Evolutionary conservation across 305 asterid genomes (phyloP).

Genomic region (Stenogyne calaminthoides): DNA sequence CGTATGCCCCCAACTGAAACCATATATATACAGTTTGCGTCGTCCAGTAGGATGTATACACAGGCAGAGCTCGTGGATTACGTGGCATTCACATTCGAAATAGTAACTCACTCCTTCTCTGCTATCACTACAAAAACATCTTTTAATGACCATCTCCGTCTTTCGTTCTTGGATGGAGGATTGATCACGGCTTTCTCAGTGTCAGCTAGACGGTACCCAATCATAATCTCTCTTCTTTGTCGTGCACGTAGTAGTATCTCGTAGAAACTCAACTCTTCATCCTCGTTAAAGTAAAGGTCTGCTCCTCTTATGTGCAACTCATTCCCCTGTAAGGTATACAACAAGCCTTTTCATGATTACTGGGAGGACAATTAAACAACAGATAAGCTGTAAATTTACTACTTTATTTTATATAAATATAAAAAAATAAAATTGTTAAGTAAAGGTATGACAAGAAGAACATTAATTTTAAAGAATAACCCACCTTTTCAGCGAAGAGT

Average conservation of each 20-base stretch:
- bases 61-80: background rate
- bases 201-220: slow-evolving; percentile 75
- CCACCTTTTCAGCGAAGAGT: slow-evolving; percentile 94
- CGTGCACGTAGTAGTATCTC: slow-evolving; percentile 81
- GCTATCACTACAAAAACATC: slow-evolving; percentile 85
- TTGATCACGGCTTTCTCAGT: slow-evolving; percentile 77
- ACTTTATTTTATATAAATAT: background rate
- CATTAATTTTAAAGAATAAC: background rate
- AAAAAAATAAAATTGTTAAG: no score
- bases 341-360: no score
- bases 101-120: slow-evolving; percentile 60
- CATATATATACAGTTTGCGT: background rate
- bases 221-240: slow-evolving; percentile 81
- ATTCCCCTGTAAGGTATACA: slow-evolving; percentile 59
- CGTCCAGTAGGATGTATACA: background rate
- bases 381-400: background rate
- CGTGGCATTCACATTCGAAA: background rate
- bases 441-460: background rate
- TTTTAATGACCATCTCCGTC: slow-evolving; percentile 62
- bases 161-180: slow-evolving; percentile 64
- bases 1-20: background rate
- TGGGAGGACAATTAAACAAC: no score
- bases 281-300: slow-evolving; percentile 59
- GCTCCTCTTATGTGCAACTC: slow-evolving; percentile 93
- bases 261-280: slow-evolving; percentile 80